Base-by-base conservation (phyloP, 2,329 filamentous ascomycete species). In the Trichoderma asperellum region DNA sequence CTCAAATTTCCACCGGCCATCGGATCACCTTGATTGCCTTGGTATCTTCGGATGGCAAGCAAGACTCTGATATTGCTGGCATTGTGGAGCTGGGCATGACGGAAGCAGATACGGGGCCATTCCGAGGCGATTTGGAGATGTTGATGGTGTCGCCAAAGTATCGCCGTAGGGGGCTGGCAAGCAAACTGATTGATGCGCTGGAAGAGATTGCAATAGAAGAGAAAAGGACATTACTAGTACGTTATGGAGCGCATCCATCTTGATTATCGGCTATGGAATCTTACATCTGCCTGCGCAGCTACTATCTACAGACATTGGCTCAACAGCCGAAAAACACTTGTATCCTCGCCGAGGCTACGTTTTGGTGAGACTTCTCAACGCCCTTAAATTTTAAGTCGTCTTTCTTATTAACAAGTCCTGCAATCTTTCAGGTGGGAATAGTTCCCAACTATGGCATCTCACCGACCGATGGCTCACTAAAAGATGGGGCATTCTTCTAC, bases 91-190 rank as follows among this genome's bases (percentile, higher is more conserved):
- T 71, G 24, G 65, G 59, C 24, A 65, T 69, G 60, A 52, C 65
- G 4, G 61, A 64, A 4, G 65, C 59, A 10, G 70, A 71, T n/a
- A 69, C 70, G 29, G 70, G 70, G 4, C 61, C 70, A 4, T 70
- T 70, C 29, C 49, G 70, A 11, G 69, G 53, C 3, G 65, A 69
- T 11, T n/a, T 71, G 10, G 70, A 71, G 69, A 67, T 71, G 69
- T 43, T 72, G 24, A 72, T 69, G 56, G 71, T 72, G 10, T 71
- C 69, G 21, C 40, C 71, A 2, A 59, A 32, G 5, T 60, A 68
- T 55, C 59, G 71, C 16, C 49, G 61, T 12, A 65, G 49, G 12
- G 69, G 69, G 4, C 12, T 71, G 24, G 69, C 49, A 5, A 69
- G 34, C 6, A 65, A 34, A 8, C 40, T 72, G 18, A 61, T 72